Percentiles rank a stretch among this genome's conserved stretches.
These are phyloP conservation scores for Didymella exigua DNA, from an alignment of 2,329 filamentous ascomycete genomes.

Conservation along the genomic window DNA sequence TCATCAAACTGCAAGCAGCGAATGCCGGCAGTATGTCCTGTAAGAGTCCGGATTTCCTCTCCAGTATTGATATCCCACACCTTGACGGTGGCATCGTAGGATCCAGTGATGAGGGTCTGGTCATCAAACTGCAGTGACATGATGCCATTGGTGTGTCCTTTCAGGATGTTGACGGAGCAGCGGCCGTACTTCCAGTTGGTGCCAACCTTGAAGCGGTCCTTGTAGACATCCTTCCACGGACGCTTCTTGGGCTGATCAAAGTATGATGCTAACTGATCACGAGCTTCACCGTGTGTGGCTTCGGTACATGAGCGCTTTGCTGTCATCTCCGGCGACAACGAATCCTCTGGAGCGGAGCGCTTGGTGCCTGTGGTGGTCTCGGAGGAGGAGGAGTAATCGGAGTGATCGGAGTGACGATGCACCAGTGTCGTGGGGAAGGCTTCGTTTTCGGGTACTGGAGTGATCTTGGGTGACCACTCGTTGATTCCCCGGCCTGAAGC, in stretches of 20 bases:
- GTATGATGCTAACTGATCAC: slow-evolving; percentile 52
- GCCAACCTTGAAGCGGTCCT: slow-evolving; percentile 91
- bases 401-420: slow-evolving; percentile 18
- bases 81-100: slow-evolving; percentile 93
- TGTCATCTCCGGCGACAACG: slow-evolving; percentile 30
- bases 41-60: slow-evolving; percentile 81
- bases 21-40: slow-evolving; percentile 81
- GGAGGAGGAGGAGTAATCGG: slow-evolving; percentile 23
- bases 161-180: slow-evolving; percentile 81
- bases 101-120: slow-evolving; percentile 88
- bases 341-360: slow-evolving; percentile 34
- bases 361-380: slow-evolving; percentile 32
- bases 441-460: slow-evolving; percentile 52
- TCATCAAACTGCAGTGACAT: slow-evolving; percentile 84
- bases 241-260: slow-evolving; percentile 58
- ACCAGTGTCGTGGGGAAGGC: slow-evolving; percentile 17
- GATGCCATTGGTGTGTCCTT: slow-evolving; percentile 85
- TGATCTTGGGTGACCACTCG: slow-evolving; percentile 58
- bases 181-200: slow-evolving; percentile 97
- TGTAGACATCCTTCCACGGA: slow-evolving; percentile 97
- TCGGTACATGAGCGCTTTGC: slow-evolving; percentile 46
- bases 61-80: slow-evolving; percentile 95
- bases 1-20: slow-evolving; percentile 93
- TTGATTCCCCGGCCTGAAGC: slow-evolving; percentile 65
- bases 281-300: slow-evolving; percentile 13